Evolutionary conservation across 2,329 filamentous ascomycete species (phyloP), one percentile per base, ranked within the genome.

Genomic region (Cercospora sojina): DNA sequence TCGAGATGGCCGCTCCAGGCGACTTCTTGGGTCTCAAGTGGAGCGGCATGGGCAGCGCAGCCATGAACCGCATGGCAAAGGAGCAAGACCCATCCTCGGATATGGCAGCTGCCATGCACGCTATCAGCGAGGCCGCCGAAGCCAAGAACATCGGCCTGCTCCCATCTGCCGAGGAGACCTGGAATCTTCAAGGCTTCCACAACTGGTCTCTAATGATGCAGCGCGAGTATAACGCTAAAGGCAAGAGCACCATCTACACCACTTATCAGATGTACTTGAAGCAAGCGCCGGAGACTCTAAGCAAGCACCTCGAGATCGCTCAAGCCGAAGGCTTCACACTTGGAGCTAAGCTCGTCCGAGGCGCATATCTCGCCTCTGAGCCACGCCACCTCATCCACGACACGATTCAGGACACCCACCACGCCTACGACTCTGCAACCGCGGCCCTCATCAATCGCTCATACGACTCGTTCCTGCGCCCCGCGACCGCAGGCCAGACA

Each of bases 161-260:
- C 2, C 92, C 96, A 69, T 92, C 96, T 69, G 93, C 92, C 1
- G 93, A 97, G 79, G 92, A 96, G 78, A 88, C 89, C 64, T 85
- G 86, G 64, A 85, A 95, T 31, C 91, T 96, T 79, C 81, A 85
- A 5, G 92, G 92, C 7, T 94, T 96, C 68, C 90, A 95, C 76
- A 85, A 87, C 71, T 94, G 92, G 90, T 91, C 89, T 5, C 79
- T 95, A 59, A 80, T 85, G n/a, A 90, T 92, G 72, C 91, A 93
- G 82, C 86, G 87, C 72, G 87, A 86, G 8, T 74, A 73, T 68
- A 81, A 79, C 6, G 80, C 79, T 0, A 73, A 78, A 1, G 85
- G 85, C 32, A 83, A 84, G 62, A 89, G 91, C 3, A 85, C 93
- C 61, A 84, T 97, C 64, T 96, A 93, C 80, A 86, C 82, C 71